These are phyloP conservation scores for Pseudonitzschia multiseries DNA, from an alignment of 108 stramenopile genomes.

Conservation along the genomic window DNA sequence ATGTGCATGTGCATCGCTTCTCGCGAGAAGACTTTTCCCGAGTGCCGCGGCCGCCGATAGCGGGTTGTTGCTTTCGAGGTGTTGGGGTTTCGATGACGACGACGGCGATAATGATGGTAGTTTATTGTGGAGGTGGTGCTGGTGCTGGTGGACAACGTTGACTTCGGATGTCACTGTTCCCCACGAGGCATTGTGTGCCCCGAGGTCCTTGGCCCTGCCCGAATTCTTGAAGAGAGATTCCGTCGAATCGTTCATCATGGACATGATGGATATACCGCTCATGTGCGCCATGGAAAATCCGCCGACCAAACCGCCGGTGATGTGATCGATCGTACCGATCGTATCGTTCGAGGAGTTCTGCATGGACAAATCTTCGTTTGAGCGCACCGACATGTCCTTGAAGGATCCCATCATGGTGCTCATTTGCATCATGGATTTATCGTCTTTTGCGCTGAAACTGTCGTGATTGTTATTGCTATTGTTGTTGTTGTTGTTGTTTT, in stretches of 20 bases:
- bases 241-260: conserved; percentile 30
- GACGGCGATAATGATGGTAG: no score
- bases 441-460: neutral
- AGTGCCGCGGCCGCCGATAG: neutral
- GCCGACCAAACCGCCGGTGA: neutral
- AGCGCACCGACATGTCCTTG: conserved; percentile 38
- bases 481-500: no score
- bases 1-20: no score
- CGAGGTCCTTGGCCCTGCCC: conserved; percentile 1
- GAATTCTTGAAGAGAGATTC: conserved; percentile 20
- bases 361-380: conserved; percentile 8
- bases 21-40: neutral
- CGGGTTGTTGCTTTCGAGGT: no score
- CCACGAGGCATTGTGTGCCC: conserved; percentile 10
- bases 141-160: neutral
- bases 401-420: conserved; percentile 42
- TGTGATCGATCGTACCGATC: conserved; percentile 36
- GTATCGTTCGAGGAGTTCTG: conserved; percentile 21
- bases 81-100: no score
- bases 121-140: neutral
- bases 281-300: conserved; percentile 10
- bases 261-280: conserved; percentile 32
- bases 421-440: conserved; percentile 34
- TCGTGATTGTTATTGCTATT: neutral
- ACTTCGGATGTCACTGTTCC: conserved; percentile 3